These are phyloP conservation scores for Calamus simplicifolius DNA, from an alignment of 176 grass and related monocot species.

Conservation along the genomic window DNA sequence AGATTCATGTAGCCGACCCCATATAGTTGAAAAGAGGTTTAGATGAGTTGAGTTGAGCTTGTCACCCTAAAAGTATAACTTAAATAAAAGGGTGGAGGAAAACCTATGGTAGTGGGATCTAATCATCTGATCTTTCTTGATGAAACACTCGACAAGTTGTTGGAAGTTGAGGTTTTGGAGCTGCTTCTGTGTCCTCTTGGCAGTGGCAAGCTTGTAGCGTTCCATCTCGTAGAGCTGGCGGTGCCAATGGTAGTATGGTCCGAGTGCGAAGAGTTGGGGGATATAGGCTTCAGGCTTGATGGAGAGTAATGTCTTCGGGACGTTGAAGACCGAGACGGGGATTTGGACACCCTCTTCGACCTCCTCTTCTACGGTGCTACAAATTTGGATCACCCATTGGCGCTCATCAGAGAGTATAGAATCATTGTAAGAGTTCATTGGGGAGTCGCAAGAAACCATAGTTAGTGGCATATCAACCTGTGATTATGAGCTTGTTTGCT, in stretches of 20 bases:
- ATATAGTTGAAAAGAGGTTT: no score
- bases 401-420: no score
- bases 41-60: no score
- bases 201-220: conserved; percentile 17
- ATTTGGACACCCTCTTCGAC: background rate
- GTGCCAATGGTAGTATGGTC: conserved; percentile 18
- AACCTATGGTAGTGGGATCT: conserved; percentile 16
- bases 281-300: conserved; percentile 7
- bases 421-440: no score
- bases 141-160: background rate
- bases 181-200: conserved; percentile 1
- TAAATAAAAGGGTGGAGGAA: background rate
- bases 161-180: background rate
- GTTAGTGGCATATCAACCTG: no score
- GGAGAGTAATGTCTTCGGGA: conserved; percentile 3
- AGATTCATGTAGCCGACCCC: no score
- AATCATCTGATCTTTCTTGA: background rate
- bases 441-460: no score
- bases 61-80: no score
- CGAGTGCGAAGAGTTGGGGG: conserved; percentile 9
- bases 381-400: no score
- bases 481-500: no score
- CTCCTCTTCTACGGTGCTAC: background rate
- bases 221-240: conserved; percentile 17
- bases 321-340: conserved; percentile 1